phyloP scores from a whole-genome alignment of 2,329 filamentous ascomycete genomes.

The Ophiocordyceps camponoti-leonardi region DNA sequence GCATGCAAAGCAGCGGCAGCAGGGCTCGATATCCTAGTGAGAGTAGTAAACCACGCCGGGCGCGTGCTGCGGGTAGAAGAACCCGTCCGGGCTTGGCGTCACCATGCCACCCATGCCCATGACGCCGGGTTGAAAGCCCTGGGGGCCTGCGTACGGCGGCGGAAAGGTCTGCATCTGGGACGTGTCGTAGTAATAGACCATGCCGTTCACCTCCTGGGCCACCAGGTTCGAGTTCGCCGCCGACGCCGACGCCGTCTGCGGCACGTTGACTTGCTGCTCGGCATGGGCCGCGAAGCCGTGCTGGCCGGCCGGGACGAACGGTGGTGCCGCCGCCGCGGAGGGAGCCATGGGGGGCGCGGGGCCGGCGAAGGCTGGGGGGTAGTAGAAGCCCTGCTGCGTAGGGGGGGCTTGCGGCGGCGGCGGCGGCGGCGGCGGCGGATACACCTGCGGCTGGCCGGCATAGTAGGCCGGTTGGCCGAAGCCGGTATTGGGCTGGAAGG shows the following conservation, averaged over 20 bases:
- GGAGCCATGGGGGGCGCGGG: slow-evolving; percentile 29
- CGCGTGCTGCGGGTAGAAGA: slow-evolving; percentile 48
- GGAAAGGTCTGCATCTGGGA: slow-evolving; percentile 46
- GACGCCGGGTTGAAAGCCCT: slow-evolving; percentile 37
- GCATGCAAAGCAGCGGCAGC: slow-evolving; percentile 5
- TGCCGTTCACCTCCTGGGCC: slow-evolving; percentile 85
- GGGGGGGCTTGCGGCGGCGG: slow-evolving; percentile 6
- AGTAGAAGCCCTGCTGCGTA: slow-evolving; percentile 49
- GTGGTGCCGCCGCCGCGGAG: slow-evolving; percentile 29
- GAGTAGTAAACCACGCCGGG: slow-evolving; percentile 44
- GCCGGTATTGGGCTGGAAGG: slow-evolving; percentile 59
- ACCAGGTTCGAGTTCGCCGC: slow-evolving; percentile 29
- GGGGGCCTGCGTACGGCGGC: slow-evolving; percentile 27
- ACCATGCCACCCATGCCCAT: slow-evolving; percentile 69
- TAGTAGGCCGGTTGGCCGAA: slow-evolving; percentile 42
- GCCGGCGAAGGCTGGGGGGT: slow-evolving; percentile 34
- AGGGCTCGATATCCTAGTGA: slow-evolving; percentile 26
- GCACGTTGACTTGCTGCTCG: slow-evolving; percentile 11
- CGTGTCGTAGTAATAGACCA: slow-evolving; percentile 87
- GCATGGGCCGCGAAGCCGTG: slow-evolving; percentile 26
- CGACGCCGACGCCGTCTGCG: slow-evolving; percentile 13
- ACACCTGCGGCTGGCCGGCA: slow-evolving; percentile 25
- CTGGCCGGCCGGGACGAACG: slow-evolving; percentile 39
- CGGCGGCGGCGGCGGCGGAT: slow-evolving; percentile 2
- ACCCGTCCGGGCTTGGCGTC: slow-evolving; percentile 48